phyloP scores from a whole-genome alignment of 164 flowering plant genomes.

The Annona cherimola region DNA sequence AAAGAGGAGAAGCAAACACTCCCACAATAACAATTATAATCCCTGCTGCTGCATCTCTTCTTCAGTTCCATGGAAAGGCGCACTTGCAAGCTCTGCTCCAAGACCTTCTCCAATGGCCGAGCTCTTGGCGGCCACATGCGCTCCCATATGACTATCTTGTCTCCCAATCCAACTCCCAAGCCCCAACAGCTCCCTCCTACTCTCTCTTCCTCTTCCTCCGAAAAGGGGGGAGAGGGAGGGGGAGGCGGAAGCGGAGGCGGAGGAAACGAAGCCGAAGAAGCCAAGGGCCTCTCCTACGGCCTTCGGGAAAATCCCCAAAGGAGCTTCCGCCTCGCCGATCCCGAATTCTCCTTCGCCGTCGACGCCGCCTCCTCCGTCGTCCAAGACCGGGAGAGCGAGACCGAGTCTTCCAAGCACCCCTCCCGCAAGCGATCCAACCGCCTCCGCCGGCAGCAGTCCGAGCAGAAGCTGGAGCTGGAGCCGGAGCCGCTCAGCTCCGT shows the following conservation, averaged over 20 bases:
- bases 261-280: conserved; percentile 8
- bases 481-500: conserved; percentile 53
- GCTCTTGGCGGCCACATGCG: conserved; percentile 93
- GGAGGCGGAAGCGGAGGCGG: conserved; percentile 8
- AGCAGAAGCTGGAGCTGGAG: conserved; percentile 27
- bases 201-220: conserved; percentile 11
- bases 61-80: conserved; percentile 53
- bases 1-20: neutral
- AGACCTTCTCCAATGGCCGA: conserved; percentile 68
- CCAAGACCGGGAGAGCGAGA: conserved; percentile 69
- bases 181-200: conserved; percentile 15
- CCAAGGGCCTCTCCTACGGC: conserved; percentile 29
- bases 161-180: conserved; percentile 21
- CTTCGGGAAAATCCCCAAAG: conserved; percentile 71
- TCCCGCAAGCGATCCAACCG: conserved; percentile 53
- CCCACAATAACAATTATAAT: neutral
- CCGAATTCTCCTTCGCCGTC: conserved; percentile 8
- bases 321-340: conserved; percentile 48
- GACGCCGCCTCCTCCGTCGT: conserved; percentile 34
- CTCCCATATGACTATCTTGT: conserved; percentile 54
- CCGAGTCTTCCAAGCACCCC: conserved; percentile 57
- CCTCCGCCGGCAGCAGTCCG: conserved; percentile 17
- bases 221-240: conserved; percentile 27
- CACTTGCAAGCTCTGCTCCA: conserved; percentile 66
- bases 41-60: conserved; percentile 2